Evolutionary conservation across 2,329 filamentous ascomycete species (phyloP).

Genomic region (Proliferodiscus dingleyae): DNA sequence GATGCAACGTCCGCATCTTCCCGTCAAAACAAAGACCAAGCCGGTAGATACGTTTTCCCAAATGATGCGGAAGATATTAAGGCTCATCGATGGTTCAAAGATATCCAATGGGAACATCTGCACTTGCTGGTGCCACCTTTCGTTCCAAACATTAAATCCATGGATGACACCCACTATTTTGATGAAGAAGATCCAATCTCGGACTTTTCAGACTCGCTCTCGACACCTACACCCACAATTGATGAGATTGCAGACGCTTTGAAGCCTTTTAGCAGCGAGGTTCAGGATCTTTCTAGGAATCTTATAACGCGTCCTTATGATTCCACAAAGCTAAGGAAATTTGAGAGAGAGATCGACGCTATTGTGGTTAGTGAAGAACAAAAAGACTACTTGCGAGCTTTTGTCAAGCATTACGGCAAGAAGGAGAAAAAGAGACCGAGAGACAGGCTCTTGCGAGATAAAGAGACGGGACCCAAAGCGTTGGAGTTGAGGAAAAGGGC

Average conservation of each 20-base stretch:
- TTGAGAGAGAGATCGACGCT: conserved; percentile 31
- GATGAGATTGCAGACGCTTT: conserved; percentile 29
- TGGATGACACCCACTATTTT: conserved; percentile 83
- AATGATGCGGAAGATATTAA: conserved; percentile 90
- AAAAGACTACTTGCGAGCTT: conserved; percentile 31
- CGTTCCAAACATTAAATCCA: conserved; percentile 63
- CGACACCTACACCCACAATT: conserved; percentile 11
- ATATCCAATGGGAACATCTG: conserved; percentile 71
- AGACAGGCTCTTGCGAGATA: conserved; percentile 80
- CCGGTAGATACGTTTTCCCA: conserved; percentile 66
- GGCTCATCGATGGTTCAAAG: conserved; percentile 76
- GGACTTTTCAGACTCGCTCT: conserved; percentile 49
- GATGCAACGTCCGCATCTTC: conserved; percentile 39
- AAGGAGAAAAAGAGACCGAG: conserved; percentile 74
- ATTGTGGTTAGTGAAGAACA: conserved; percentile 30
- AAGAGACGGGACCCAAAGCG: conserved; percentile 57
- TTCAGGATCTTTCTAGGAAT: conserved; percentile 28
- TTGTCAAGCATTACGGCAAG: conserved; percentile 30
- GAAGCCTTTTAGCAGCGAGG: conserved; percentile 30
- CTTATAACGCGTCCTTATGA: conserved; percentile 31
- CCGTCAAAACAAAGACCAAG: conserved; percentile 33
- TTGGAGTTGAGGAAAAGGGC: conserved; percentile 75
- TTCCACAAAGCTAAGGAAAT: conserved; percentile 25
- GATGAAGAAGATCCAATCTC: conserved; percentile 73
- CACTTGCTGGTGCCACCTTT: conserved; percentile 72